These are phyloP conservation scores for Anthracocystis setariae DNA, from an alignment of 1,284 basidiomycete species.

Conservation along the genomic window DNA sequence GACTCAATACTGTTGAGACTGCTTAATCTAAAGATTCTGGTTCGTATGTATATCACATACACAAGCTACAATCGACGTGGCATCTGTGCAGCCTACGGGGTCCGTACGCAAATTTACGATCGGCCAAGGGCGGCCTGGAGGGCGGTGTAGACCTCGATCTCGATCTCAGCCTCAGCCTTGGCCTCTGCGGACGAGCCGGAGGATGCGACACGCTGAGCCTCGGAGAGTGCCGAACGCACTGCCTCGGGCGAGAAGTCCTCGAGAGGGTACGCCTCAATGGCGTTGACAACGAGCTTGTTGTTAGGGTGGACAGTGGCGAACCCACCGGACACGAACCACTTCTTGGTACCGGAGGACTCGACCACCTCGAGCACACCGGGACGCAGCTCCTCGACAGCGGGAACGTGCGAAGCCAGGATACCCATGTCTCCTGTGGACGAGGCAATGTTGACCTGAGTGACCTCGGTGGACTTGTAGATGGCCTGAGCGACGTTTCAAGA, in stretches of 20 bases:
- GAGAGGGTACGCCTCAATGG: conserved; percentile 92
- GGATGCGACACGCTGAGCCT: conserved; percentile 83
- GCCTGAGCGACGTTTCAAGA: conserved; percentile 48
- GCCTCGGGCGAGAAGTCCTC: conserved; percentile 90
- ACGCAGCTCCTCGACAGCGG: conserved; percentile 65
- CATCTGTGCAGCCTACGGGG: neutral
- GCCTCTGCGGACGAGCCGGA: conserved; percentile 90
- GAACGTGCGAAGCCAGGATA: conserved; percentile 67
- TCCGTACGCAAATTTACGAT: conserved; percentile 45
- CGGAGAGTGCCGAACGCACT: conserved; percentile 86
- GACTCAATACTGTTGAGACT: no score
- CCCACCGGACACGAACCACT: conserved; percentile 81
- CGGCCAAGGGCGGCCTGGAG: conserved; percentile 81
- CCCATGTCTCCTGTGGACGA: conserved; percentile 65
- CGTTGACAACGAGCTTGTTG: conserved; percentile 96
- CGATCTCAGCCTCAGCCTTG: conserved; percentile 92
- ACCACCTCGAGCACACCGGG: conserved; percentile 67
- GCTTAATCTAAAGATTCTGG: conserved; percentile 21
- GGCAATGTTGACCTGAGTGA: conserved; percentile 65
- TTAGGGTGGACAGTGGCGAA: conserved; percentile 98
- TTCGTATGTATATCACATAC: conserved; percentile 7
- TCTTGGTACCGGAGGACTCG: conserved; percentile 62
- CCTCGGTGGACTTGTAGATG: conserved; percentile 58
- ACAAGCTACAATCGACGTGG: neutral
- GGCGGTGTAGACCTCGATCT: conserved; percentile 95